These are phyloP conservation scores for Pestalotiopsis sp. DNA, from an alignment of 2,329 filamentous ascomycete species.

Conservation along the genomic window DNA sequence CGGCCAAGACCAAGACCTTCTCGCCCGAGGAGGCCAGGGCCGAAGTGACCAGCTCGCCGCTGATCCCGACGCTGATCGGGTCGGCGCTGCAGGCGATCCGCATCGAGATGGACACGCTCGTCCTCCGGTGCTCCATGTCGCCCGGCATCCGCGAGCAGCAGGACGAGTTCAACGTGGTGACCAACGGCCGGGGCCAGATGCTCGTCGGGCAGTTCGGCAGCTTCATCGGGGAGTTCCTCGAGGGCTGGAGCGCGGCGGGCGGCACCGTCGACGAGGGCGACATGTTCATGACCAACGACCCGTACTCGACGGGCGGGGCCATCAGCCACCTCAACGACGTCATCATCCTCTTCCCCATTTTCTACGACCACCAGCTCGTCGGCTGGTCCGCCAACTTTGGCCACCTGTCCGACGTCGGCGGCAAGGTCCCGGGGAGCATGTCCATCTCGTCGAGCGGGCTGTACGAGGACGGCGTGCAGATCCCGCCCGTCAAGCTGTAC, in stretches of 20 bases:
- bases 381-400: conserved; percentile 54
- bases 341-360: conserved; percentile 50
- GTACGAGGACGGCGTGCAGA: conserved; percentile 51
- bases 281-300: conserved; percentile 52
- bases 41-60: conserved; percentile 38
- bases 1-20: conserved; percentile 27
- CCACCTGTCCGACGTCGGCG: conserved; percentile 46
- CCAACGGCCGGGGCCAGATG: conserved; percentile 48
- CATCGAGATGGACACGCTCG: conserved; percentile 51
- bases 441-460: conserved; percentile 48
- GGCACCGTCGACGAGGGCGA: conserved; percentile 50
- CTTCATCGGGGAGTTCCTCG: conserved; percentile 49
- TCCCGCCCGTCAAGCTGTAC: conserved; percentile 50
- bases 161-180: conserved; percentile 56
- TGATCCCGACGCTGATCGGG: conserved; percentile 45
- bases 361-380: conserved; percentile 42
- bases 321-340: conserved; percentile 52
- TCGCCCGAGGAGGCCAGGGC: conserved; percentile 37
- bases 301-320: conserved; percentile 49
- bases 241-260: conserved; percentile 36
- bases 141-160: conserved; percentile 52
- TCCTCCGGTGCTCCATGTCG: conserved; percentile 52
- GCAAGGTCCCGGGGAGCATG: conserved; percentile 52
- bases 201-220: conserved; percentile 52
- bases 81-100: conserved; percentile 47